Evolutionary conservation across 192 early-diverging fungal species (phyloP), one percentile per base, ranked within the genome.

Genomic region (Lunasporangiospora selenospora): DNA sequence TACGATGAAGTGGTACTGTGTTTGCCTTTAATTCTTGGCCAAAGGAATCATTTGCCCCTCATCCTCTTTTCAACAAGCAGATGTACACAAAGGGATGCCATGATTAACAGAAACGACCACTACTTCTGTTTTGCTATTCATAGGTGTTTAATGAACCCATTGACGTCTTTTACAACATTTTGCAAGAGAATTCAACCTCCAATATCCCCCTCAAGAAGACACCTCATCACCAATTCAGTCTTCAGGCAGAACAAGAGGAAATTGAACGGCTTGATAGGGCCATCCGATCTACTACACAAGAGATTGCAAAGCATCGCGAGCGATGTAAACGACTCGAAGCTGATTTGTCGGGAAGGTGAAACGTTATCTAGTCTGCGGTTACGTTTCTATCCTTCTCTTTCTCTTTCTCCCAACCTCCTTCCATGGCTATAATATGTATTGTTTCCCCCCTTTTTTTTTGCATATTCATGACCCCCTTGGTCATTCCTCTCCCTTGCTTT

Each of bases 1-100:
- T 94, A 93, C 59, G 93, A 96, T 42, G 94, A 95, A 67, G 61
- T 96, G 36, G 90, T 92, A 77, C n/a, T n/a, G n/a, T n/a, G n/a
- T n/a, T n/a, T n/a, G n/a, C n/a, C n/a, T n/a, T n/a, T 26, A 40
- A 37, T 16, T 50, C 26, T 27, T 30, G 32, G 23, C 29, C 64
- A 0, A 53, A 37, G 31, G 46, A 34, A 67, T 52, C 63, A 45
- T 23, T 36, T 6, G 78, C 77, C 19, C 65, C n/a, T n/a, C n/a
- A n/a, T n/a, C n/a, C n/a, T n/a, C n/a, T n/a, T n/a, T n/a, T n/a
- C n/a, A n/a, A 80, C 48, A 45, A 75, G 38, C 56, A 56, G 45
- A 65, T 51, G 42, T 62, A 77, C 58, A 59, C 19, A 42, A 42
- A 18, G 19, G 64, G 48, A 78, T 77, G 75, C 76, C 75, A 27